A percentile compares a stretch with the other conserved stretches of the same genome.
phyloP scores from a whole-genome alignment of 2,329 filamentous ascomycete genomes.

The Fusarium sp. region DNA sequence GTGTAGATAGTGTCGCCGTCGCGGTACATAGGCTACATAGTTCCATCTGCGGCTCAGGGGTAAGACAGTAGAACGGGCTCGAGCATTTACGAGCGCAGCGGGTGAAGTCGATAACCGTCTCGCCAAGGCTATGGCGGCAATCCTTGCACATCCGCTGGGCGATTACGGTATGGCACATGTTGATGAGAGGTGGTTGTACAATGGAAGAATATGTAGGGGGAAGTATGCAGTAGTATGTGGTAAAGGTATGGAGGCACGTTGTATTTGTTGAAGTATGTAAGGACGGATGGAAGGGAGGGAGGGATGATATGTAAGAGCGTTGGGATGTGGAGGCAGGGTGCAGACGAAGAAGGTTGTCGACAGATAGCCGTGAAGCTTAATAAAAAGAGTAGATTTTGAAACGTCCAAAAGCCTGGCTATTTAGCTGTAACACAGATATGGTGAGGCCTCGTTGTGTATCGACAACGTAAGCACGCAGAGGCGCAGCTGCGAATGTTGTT shows the following conservation, averaged over 20 bases:
- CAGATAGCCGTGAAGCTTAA: conserved; percentile 19
- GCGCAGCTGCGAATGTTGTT: conserved; percentile 26
- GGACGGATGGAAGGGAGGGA: neutral
- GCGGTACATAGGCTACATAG: conserved; percentile 39
- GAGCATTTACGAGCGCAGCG: conserved; percentile 44
- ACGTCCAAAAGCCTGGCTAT: conserved; percentile 25
- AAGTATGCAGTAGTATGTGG: conserved; percentile 1
- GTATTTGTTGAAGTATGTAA: neutral
- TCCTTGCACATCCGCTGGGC: conserved; percentile 44
- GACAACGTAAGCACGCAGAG: conserved; percentile 35
- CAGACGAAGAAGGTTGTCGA: neutral
- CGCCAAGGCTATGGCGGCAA: conserved; percentile 41
- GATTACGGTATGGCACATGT: conserved; percentile 45
- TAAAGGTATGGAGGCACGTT: neutral
- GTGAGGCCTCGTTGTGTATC: conserved; percentile 33
- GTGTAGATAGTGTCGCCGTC: conserved; percentile 35
- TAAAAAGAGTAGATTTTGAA: conserved; percentile 11
- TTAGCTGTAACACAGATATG: conserved; percentile 29
- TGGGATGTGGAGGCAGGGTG: neutral
- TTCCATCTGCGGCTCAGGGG: conserved; percentile 41
- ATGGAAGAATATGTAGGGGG: neutral
- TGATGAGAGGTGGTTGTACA: conserved; percentile 25
- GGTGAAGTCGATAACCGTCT: conserved; percentile 45
- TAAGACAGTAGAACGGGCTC: conserved; percentile 45
- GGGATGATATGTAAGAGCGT: neutral